Conservation (phyloP, 1,139 yeast genomes). For the Sugiyamaella xylanicola region DNA sequence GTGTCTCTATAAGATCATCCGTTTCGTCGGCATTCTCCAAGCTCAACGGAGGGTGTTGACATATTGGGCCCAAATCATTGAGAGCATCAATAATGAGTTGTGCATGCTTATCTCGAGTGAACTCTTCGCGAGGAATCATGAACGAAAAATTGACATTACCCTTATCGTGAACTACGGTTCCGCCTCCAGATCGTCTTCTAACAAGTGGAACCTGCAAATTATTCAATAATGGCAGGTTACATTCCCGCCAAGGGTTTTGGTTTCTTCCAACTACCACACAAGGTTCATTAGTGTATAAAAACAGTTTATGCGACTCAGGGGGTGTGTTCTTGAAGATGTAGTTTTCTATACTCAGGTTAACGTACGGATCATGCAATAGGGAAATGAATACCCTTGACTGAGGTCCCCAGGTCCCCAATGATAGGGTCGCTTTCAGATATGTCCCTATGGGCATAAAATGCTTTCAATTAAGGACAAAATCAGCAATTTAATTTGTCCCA, state of each 20-base stretch:
- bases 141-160: constrained; percentile 89
- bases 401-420: constrained; percentile 9
- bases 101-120: constrained; percentile 67
- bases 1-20: constrained; percentile 2
- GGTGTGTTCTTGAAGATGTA: constrained; percentile 72
- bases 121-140: constrained; percentile 67
- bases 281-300: constrained; percentile 75
- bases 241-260: constrained; percentile 93
- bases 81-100: constrained; percentile 54
- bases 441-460: constrained; percentile 3
- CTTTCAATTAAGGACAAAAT: too few species aligned
- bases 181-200: constrained; percentile 90
- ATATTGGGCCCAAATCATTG: constrained; percentile 38
- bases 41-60: constrained; percentile 13
- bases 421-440: constrained; percentile 7
- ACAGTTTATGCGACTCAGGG: constrained; percentile 41
- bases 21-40: constrained; percentile 1
- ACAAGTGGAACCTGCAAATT: constrained; percentile 64
- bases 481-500: neutral
- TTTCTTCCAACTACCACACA: constrained; percentile 96
- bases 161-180: constrained; percentile 93
- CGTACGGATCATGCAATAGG: constrained; percentile 61
- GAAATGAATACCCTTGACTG: constrained; percentile 45
- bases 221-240: constrained; percentile 62
- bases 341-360: constrained; percentile 83